These are phyloP conservation scores for Lepidium aucheri DNA, from an alignment of 345 rosid species.

Conservation along the genomic window DNA sequence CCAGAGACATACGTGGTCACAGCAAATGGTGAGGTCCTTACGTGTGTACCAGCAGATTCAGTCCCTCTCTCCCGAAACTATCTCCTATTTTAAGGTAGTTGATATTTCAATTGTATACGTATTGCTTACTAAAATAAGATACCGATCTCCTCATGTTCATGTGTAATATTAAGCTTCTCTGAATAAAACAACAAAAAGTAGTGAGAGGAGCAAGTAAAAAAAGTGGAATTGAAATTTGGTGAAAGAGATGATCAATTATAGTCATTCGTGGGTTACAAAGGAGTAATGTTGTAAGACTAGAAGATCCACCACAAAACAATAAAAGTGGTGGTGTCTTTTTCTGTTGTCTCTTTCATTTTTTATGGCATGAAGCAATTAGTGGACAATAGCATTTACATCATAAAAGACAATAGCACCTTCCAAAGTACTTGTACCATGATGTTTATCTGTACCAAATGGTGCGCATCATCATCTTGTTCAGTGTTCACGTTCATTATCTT, in stretches of 20 bases:
- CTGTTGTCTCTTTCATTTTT: background rate
- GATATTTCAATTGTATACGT: background rate
- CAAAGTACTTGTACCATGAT: background rate
- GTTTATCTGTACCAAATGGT: background rate
- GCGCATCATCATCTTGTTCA: conserved; percentile 5
- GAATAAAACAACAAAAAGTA: background rate
- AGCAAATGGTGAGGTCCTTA: conserved; percentile 54
- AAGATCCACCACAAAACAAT: background rate
- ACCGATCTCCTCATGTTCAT: background rate
- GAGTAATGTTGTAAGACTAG: background rate
- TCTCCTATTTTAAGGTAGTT: conserved; percentile 54
- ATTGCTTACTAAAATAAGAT: background rate
- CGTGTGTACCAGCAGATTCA: conserved; percentile 58
- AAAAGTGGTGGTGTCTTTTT: background rate
- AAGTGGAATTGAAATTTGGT: background rate
- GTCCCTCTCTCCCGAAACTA: conserved; percentile 88
- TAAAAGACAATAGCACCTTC: background rate
- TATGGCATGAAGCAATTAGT: conserved; percentile 2
- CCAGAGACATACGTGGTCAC: conserved; percentile 77
- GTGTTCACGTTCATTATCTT: background rate
- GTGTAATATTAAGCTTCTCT: background rate
- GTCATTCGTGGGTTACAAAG: background rate
- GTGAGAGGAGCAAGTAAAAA: background rate
- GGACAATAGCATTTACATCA: conserved; percentile 14
- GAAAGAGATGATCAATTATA: background rate